Conservation (phyloP, 768 basidiomycete species). For the Hygrophorus russula region DNA sequence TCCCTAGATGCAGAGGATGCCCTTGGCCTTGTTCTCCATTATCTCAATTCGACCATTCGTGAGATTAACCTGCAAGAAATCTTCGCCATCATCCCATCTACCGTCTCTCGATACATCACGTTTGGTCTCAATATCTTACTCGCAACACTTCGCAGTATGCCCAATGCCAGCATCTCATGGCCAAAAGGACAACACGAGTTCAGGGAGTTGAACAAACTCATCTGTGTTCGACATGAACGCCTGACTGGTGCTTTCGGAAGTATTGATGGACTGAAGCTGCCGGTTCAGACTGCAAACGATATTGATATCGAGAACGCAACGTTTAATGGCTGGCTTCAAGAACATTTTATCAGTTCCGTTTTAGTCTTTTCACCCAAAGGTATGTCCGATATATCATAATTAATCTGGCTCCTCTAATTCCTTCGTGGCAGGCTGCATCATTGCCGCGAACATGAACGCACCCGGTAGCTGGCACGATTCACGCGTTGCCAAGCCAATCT, state of each 20-base stretch:
- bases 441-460: constrained; percentile 21
- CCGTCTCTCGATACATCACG: constrained; percentile 21
- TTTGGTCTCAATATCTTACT: constrained; percentile 23
- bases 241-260: constrained; percentile 26
- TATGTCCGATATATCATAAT: neutral
- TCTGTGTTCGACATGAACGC: constrained; percentile 19
- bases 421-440: constrained; percentile 20
- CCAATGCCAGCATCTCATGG: constrained; percentile 19
- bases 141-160: constrained; percentile 15
- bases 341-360: constrained; percentile 25
- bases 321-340: constrained; percentile 31
- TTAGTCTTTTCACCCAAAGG: constrained; percentile 19
- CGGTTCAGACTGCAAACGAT: constrained; percentile 21
- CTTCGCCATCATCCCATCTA: constrained; percentile 30
- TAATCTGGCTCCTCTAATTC: neutral
- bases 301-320: constrained; percentile 29
- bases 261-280: constrained; percentile 28
- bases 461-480: constrained; percentile 35
- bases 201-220: constrained; percentile 13
- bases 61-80: constrained; percentile 30
- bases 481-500: constrained; percentile 30
- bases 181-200: constrained; percentile 17
- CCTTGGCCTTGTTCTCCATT: constrained; percentile 30
- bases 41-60: constrained; percentile 27
- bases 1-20: constrained; percentile 30